Evolutionary conservation across 768 basidiomycete species (phyloP).

Genomic region (Mycena crocata): DNA sequence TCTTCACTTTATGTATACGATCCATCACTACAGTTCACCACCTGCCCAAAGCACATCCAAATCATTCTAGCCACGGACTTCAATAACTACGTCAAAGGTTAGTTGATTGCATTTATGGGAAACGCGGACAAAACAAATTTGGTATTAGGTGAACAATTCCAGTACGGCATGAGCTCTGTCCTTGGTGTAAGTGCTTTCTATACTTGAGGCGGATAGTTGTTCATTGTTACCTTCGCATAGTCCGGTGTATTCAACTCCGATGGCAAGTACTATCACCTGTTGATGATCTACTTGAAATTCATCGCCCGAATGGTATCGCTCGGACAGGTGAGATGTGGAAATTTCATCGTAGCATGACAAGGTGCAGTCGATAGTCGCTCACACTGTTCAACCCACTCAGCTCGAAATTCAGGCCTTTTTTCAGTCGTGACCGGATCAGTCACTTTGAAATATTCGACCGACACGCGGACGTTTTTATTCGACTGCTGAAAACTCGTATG

Average conservation of each 20-base stretch:
- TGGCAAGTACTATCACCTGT: slow-evolving; percentile 47
- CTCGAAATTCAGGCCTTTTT: too few relatives aligned
- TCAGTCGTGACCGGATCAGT: slow-evolving; percentile 67
- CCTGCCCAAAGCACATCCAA: slow-evolving; percentile 67
- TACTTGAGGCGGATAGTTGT: not conserved
- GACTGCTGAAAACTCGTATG: slow-evolving; percentile 60
- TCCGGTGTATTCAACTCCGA: slow-evolving; percentile 79
- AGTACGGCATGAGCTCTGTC: slow-evolving; percentile 55
- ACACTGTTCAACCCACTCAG: too few relatives aligned
- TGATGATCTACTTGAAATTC: not conserved
- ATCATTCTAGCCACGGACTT: slow-evolving; percentile 68
- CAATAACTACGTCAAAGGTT: slow-evolving; percentile 70
- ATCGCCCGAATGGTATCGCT: too few relatives aligned
- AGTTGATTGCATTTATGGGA: not conserved
- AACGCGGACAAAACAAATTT: not conserved
- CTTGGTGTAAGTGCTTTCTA: slow-evolving; percentile 51
- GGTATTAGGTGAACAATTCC: slow-evolving; percentile 61
- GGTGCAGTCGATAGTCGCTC: too few relatives aligned
- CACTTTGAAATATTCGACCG: slow-evolving; percentile 73
- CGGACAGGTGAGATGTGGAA: slow-evolving; percentile 61
- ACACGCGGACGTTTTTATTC: slow-evolving; percentile 58
- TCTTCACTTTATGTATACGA: too few relatives aligned
- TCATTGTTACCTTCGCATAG: not conserved
- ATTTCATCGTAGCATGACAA: slow-evolving; percentile 55
- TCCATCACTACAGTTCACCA: too few relatives aligned